Evolutionary conservation across 2,329 filamentous ascomycete species (phyloP).

Genomic region (Monosporascus sp.): DNA sequence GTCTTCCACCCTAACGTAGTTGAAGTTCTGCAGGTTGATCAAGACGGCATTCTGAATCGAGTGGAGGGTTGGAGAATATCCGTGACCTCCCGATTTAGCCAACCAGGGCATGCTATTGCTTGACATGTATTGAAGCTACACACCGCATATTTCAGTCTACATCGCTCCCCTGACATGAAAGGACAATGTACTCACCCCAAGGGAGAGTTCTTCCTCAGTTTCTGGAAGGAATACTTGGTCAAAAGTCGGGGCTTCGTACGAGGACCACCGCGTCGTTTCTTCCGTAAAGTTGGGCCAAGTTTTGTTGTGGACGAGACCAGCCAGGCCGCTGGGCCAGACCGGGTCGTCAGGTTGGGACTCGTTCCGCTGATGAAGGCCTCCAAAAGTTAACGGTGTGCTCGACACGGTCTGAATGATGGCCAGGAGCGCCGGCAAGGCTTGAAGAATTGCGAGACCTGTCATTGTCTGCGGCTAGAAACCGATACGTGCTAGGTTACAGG

Average conservation of each 20-base stretch:
- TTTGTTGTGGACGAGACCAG: no score
- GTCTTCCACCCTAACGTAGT: background rate
- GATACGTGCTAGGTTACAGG: no score
- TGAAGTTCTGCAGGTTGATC: constrained; percentile 5
- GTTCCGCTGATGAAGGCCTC: no score
- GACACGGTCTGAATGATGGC: no score
- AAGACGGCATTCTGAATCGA: constrained; percentile 2
- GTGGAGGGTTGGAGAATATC: constrained; percentile 2
- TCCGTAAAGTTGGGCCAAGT: no score
- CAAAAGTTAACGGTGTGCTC: no score
- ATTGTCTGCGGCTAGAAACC: no score
- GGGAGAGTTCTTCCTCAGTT: constrained; percentile 2
- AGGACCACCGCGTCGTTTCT: background rate
- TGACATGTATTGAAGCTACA: constrained; percentile 1
- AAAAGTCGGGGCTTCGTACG: constrained; percentile 6
- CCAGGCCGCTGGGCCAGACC: no score
- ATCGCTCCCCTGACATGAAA: no score
- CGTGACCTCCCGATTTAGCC: constrained; percentile 4
- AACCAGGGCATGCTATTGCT: constrained; percentile 1
- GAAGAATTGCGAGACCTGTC: no score
- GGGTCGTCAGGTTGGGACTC: no score
- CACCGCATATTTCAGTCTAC: background rate
- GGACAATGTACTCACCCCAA: background rate
- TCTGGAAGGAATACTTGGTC: constrained; percentile 1
- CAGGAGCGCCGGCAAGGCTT: no score